phyloP scores from a whole-genome alignment of 2,329 filamentous ascomycete species.

The Pestalotiopsis sp. region DNA sequence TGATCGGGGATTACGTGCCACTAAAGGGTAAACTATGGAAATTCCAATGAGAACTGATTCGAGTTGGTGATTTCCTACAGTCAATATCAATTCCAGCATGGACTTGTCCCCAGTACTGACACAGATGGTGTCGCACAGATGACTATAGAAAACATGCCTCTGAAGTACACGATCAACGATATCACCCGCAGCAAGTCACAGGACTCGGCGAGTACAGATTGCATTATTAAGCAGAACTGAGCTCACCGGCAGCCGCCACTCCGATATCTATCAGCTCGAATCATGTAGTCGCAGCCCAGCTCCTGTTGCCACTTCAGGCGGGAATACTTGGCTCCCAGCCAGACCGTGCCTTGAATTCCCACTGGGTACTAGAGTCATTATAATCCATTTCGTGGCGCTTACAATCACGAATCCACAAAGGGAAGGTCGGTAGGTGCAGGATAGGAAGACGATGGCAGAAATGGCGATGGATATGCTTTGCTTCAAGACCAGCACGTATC shows the following conservation, averaged over 20 bases:
- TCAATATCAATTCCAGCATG: background rate
- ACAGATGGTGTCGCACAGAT: background rate
- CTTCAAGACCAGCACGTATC: background rate
- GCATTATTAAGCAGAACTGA: background rate
- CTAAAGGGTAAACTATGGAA: no score
- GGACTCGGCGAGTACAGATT: background rate
- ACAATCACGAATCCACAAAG: background rate
- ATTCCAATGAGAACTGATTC: no score
- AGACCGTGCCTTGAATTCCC: background rate
- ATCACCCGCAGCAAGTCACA: no score
- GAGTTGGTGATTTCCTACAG: no score
- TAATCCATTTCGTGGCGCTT: background rate
- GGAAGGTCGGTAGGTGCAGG: background rate
- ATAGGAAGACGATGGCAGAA: background rate
- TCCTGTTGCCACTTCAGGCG: background rate
- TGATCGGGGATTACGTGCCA: no score
- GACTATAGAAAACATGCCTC: no score
- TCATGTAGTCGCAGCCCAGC: background rate
- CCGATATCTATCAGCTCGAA: background rate
- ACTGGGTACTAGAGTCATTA: background rate
- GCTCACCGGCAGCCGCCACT: background rate
- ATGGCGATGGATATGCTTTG: background rate
- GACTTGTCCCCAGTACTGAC: background rate
- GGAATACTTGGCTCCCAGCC: background rate
- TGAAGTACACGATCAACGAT: no score